These are phyloP conservation scores for Lactarius evosmus DNA, from an alignment of 768 basidiomycete species.

Conservation along the genomic window DNA sequence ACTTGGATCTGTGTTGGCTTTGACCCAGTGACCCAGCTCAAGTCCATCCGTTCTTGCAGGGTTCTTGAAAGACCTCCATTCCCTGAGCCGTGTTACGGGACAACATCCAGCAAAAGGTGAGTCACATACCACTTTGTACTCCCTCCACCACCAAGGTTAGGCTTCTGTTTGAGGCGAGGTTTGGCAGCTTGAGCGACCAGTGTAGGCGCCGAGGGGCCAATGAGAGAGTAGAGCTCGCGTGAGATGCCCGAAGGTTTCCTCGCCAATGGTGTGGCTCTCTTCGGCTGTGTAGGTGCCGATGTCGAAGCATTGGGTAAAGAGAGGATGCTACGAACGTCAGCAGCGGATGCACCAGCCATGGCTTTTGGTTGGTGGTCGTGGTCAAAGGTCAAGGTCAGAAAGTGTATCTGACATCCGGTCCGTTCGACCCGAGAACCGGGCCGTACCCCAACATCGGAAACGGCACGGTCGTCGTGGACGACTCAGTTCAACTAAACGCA, in stretches of 20 bases:
- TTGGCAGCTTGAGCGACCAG: conserved; percentile 76
- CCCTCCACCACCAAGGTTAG: conserved; percentile 60
- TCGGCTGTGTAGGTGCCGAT: conserved; percentile 46
- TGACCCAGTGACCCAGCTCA: conserved; percentile 82
- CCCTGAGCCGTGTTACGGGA: conserved; percentile 47
- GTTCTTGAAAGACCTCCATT: conserved; percentile 71
- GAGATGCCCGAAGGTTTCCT: conserved; percentile 89
- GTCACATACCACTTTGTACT: conserved; percentile 66
- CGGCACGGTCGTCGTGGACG: no score
- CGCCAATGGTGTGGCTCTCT: conserved; percentile 38
- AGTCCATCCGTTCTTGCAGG: conserved; percentile 62
- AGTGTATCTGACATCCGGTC: not conserved
- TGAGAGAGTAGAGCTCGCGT: conserved; percentile 88
- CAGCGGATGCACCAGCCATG: conserved; percentile 65
- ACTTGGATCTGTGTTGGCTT: conserved; percentile 51
- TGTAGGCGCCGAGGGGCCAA: conserved; percentile 89
- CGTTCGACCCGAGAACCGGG: conserved; percentile 11
- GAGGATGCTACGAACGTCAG: conserved; percentile 83
- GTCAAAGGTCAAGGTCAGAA: not conserved
- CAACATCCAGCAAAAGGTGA: not conserved
- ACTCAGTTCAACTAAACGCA: not conserved
- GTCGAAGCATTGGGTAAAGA: conserved; percentile 48
- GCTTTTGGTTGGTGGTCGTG: not conserved
- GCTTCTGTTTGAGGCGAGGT: conserved; percentile 84
- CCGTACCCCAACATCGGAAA: no score